These are phyloP conservation scores for Alloteropsis semialata DNA, from an alignment of 176 grass and related monocot genomes.

Conservation along the genomic window DNA sequence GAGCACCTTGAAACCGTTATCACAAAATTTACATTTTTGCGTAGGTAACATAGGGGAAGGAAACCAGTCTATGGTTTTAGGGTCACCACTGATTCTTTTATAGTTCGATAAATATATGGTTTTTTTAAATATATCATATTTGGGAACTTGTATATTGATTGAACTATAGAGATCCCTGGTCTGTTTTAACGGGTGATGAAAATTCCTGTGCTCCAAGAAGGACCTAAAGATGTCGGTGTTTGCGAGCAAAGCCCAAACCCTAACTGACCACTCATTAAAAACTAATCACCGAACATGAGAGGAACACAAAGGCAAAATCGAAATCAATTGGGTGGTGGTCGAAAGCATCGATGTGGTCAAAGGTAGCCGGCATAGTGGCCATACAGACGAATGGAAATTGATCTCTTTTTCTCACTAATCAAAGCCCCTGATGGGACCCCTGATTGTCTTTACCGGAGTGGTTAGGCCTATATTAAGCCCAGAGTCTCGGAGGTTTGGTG, in stretches of 20 bases:
- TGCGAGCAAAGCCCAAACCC: neutral
- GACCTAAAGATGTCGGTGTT: neutral
- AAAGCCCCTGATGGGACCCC: neutral
- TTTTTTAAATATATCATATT: too few species aligned
- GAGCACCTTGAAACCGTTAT: too few species aligned
- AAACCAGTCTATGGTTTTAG: too few species aligned
- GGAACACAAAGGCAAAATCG: neutral
- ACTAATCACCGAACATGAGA: neutral
- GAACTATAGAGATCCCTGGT: too few species aligned
- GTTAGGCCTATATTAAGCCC: neutral
- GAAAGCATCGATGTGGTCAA: neutral
- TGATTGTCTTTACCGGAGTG: neutral
- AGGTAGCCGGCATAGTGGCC: neutral
- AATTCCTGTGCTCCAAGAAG: neutral
- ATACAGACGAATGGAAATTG: conserved; percentile 10
- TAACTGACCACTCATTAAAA: neutral
- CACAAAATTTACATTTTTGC: too few species aligned
- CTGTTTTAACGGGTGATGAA: too few species aligned
- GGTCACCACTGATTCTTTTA: too few species aligned
- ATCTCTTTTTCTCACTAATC: neutral
- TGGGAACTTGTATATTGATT: too few species aligned
- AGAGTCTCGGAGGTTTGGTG: neutral
- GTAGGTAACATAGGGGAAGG: too few species aligned
- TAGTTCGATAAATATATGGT: too few species aligned
- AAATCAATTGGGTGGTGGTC: neutral